A percentile compares a stretch with the other conserved stretches of the same genome.
Conservation (phyloP, 2,329 filamentous ascomycete species). For the Beauveria medogensis region DNA sequence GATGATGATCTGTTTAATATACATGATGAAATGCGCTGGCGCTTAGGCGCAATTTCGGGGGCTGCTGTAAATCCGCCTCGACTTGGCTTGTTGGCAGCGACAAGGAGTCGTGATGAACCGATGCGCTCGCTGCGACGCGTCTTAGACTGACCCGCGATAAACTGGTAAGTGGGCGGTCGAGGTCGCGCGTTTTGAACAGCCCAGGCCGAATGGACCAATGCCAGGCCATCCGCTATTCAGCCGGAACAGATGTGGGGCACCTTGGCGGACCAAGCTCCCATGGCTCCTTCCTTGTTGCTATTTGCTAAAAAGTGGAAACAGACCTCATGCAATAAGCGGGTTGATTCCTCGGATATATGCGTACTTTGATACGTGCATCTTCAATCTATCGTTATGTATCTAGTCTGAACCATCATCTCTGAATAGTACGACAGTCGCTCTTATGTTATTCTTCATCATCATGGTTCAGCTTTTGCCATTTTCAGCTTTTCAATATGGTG, state of each 20-base stretch:
- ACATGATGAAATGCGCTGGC: conserved; percentile 55
- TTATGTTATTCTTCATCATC: no score
- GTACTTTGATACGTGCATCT: no score
- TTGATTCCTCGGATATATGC: no score
- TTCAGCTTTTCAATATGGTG: no score
- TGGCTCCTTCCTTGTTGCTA: neutral
- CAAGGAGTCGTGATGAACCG: conserved; percentile 3
- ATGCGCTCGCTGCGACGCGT: conserved; percentile 13
- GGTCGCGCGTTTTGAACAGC: conserved; percentile 4
- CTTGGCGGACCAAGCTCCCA: neutral
- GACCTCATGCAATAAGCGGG: no score
- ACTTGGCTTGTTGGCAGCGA: conserved; percentile 4
- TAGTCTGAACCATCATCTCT: no score
- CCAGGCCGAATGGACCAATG: neutral
- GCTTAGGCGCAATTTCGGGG: conserved; percentile 29
- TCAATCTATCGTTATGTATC: no score
- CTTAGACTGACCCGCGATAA: conserved; percentile 7
- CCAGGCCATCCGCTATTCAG: conserved; percentile 3
- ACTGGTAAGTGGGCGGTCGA: conserved; percentile 1
- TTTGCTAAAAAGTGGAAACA: neutral
- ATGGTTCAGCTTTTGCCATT: no score
- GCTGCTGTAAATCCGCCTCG: neutral
- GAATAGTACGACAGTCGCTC: no score
- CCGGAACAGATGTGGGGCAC: neutral
- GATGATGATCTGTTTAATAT: conserved; percentile 99